Evolutionary conservation across 441 rosid genomes (phyloP).

Genomic region (Jatropha podagrica): DNA sequence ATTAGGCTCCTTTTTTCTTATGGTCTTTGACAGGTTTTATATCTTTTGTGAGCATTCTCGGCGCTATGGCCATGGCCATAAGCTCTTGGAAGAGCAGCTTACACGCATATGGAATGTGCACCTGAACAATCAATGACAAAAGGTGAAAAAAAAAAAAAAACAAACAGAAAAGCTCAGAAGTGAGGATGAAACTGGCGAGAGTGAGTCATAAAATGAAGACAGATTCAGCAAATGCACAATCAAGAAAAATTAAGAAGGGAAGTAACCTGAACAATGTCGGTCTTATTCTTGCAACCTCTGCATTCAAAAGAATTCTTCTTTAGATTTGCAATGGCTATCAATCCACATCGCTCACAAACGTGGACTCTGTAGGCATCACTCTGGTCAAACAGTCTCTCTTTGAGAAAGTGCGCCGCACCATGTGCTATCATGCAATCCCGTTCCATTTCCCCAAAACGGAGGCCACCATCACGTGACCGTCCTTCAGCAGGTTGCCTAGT

Average conservation of each 20-base stretch:
- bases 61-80: slow-evolving; percentile 98
- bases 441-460: slow-evolving; percentile 98
- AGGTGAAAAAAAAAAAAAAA: neutral
- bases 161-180: neutral
- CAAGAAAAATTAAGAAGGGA: neutral
- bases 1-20: slow-evolving; percentile 62
- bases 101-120: slow-evolving; percentile 94
- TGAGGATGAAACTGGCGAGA: neutral
- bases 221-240: neutral
- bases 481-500: slow-evolving; percentile 99
- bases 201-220: neutral
- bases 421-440: slow-evolving; percentile 99
- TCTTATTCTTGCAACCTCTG: slow-evolving; percentile 97
- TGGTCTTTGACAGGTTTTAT: slow-evolving; percentile 44
- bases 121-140: slow-evolving; percentile 37
- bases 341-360: slow-evolving; percentile 86
- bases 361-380: slow-evolving; percentile 98
- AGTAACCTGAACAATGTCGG: slow-evolving; percentile 83
- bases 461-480: slow-evolving; percentile 95
- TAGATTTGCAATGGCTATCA: slow-evolving; percentile 91
- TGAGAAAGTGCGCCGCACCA: slow-evolving; percentile 90
- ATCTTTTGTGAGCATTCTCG: slow-evolving; percentile 86
- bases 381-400: slow-evolving; percentile 94
- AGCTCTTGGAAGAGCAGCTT: slow-evolving; percentile 95
- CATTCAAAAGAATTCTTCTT: slow-evolving; percentile 92